These are phyloP conservation scores for Xylaria sp. DNA, from an alignment of 2,329 filamentous ascomycete species.

Conservation along the genomic window DNA sequence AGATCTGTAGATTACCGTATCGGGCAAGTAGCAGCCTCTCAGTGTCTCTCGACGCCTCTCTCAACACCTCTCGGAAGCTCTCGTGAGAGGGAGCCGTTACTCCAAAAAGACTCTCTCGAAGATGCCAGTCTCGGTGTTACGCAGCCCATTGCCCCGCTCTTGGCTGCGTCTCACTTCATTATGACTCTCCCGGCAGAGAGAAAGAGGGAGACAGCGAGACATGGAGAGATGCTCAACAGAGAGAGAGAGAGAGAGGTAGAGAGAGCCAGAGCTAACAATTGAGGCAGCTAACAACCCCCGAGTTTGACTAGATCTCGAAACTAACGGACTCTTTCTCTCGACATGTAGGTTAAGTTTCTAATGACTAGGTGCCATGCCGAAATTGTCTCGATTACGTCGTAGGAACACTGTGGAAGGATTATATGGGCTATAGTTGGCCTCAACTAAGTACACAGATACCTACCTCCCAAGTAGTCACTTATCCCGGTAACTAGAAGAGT, in stretches of 20 bases:
- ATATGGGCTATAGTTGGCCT: neutral
- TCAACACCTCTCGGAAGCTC: slow-evolving; percentile 9
- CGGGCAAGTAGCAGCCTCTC: slow-evolving; percentile 25
- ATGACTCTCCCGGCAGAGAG: slow-evolving; percentile 17
- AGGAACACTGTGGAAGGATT: neutral
- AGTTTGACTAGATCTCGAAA: neutral
- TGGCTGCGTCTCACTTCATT: slow-evolving; percentile 9
- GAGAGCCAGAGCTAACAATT: neutral
- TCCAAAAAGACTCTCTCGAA: slow-evolving; percentile 12
- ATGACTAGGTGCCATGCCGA: neutral
- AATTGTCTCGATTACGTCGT: neutral
- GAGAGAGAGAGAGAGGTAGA: neutral
- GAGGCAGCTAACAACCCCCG: slow-evolving; percentile 12
- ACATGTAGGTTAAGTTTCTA: neutral
- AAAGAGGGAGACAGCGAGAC: neutral
- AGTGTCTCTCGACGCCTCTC: neutral
- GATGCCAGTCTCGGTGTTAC: slow-evolving; percentile 29
- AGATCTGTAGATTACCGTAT: slow-evolving; percentile 17
- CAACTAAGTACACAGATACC: slow-evolving; percentile 4
- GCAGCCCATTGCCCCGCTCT: slow-evolving; percentile 20
- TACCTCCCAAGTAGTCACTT: slow-evolving; percentile 14
- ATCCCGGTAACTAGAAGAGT: slow-evolving; percentile 30
- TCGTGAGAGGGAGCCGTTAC: slow-evolving; percentile 23
- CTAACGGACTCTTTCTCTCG: neutral
- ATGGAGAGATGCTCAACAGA: neutral